Percentiles rank a stretch among this genome's conserved stretches.
Evolutionary conservation across 2,329 filamentous ascomycete genomes (phyloP).

Genomic region (Penicillium sp.): DNA sequence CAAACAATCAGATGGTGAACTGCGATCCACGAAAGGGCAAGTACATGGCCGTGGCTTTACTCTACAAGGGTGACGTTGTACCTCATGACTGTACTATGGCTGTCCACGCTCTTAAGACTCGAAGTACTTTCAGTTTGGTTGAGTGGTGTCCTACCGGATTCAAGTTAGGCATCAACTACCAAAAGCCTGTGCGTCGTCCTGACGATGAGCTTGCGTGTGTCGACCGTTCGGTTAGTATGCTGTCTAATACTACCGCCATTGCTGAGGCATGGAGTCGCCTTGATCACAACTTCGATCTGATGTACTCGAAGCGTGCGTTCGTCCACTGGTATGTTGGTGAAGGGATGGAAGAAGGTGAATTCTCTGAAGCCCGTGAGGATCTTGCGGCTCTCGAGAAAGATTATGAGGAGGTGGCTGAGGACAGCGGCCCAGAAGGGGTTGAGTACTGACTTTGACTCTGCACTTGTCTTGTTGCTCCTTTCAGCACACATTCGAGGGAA

Average conservation of each 20-base stretch:
- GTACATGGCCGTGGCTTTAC: slow-evolving; percentile 67
- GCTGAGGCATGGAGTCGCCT: slow-evolving; percentile 65
- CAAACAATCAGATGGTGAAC: slow-evolving; percentile 69
- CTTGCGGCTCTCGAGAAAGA: slow-evolving; percentile 82
- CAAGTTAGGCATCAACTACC: slow-evolving; percentile 68
- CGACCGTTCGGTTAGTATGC: slow-evolving; percentile 60
- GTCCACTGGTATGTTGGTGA: slow-evolving; percentile 80
- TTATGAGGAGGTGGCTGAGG: slow-evolving; percentile 75
- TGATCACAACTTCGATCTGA: slow-evolving; percentile 68
- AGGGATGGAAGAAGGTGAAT: slow-evolving; percentile 91
- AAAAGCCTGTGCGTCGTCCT: slow-evolving; percentile 56
- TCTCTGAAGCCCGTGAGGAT: slow-evolving; percentile 83
- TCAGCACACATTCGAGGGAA: neutral
- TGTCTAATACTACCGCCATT: slow-evolving; percentile 67
- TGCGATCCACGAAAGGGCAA: slow-evolving; percentile 67
- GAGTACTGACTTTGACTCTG: neutral
- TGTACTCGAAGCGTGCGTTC: slow-evolving; percentile 69
- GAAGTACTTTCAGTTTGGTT: slow-evolving; percentile 64
- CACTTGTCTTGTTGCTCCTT: neutral
- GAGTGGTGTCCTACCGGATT: slow-evolving; percentile 70
- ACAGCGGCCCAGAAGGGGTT: neutral
- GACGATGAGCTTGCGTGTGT: slow-evolving; percentile 55
- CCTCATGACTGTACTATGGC: slow-evolving; percentile 62
- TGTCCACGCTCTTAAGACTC: slow-evolving; percentile 60
- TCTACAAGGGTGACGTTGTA: slow-evolving; percentile 67